Evolutionary conservation across 2,329 filamentous ascomycete species (phyloP).

Genomic region (Paecilomyces formosus): DNA sequence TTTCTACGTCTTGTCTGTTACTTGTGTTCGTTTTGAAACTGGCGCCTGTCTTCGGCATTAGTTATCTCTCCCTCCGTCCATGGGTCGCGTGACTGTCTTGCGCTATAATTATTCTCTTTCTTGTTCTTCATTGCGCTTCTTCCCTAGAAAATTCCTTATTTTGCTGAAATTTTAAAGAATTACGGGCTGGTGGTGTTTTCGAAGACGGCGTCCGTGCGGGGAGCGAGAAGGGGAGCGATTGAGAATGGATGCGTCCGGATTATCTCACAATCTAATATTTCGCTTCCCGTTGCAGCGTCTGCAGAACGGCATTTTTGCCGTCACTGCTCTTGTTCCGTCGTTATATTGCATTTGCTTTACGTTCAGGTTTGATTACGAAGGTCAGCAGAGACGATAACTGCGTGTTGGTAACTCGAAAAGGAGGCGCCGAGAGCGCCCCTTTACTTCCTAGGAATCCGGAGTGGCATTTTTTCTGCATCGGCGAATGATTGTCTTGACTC

Average conservation of each 20-base stretch:
- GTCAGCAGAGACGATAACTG: neutral
- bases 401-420: slow-evolving; percentile 3
- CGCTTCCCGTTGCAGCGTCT: neutral
- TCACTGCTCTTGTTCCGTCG: neutral
- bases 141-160: neutral
- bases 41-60: neutral
- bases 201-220: neutral
- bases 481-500: too few relatives aligned
- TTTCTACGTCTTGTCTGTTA: neutral
- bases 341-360: neutral
- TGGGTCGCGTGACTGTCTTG: neutral
- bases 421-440: neutral
- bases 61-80: neutral
- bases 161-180: neutral
- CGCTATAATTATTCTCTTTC: neutral
- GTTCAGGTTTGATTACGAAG: neutral
- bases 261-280: neutral
- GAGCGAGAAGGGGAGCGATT: neutral
- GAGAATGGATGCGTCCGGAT: neutral
- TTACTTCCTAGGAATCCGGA: too few relatives aligned
- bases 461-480: too few relatives aligned
- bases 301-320: neutral
- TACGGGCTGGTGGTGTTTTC: neutral
- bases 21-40: slow-evolving; percentile 7
- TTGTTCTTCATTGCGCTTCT: neutral